Percentiles rank a stretch among this genome's conserved stretches.
These are phyloP conservation scores for Drechmeria coniospora DNA, from an alignment of 2,329 filamentous ascomycete genomes.

Conservation along the genomic window DNA sequence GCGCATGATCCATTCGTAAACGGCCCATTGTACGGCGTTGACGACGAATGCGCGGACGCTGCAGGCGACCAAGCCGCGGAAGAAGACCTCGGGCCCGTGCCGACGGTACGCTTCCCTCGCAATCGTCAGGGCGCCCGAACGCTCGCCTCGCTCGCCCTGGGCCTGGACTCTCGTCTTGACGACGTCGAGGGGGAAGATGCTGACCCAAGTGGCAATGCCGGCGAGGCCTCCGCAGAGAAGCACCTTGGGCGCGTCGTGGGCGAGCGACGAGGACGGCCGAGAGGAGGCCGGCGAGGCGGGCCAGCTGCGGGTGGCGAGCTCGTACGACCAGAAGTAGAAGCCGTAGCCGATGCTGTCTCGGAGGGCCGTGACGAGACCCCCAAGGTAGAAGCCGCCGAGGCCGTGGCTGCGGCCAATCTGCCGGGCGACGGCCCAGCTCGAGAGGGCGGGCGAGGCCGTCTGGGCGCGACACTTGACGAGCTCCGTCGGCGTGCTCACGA, in stretches of 20 bases:
- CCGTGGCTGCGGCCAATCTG: conserved; percentile 42
- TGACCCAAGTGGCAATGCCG: conserved; percentile 77
- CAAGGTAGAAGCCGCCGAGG: conserved; percentile 62
- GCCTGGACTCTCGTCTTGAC: conserved; percentile 87
- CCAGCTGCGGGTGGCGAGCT: conserved; percentile 51
- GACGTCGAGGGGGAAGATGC: conserved; percentile 81
- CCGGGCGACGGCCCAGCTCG: conserved; percentile 48
- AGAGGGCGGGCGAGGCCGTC: conserved; percentile 32
- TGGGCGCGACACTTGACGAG: conserved; percentile 82
- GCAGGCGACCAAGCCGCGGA: conserved; percentile 63
- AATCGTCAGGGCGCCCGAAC: conserved; percentile 41
- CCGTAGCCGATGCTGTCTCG: conserved; percentile 88
- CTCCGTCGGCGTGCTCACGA: conserved; percentile 78
- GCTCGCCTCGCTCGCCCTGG: conserved; percentile 27
- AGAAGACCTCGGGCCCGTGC: conserved; percentile 50
- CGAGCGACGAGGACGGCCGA: conserved; percentile 7
- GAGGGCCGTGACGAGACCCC: conserved; percentile 65
- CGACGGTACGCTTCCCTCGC: conserved; percentile 49
- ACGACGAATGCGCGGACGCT: conserved; percentile 79
- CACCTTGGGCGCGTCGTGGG: conserved; percentile 42
- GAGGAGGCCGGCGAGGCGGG: conserved; percentile 21
- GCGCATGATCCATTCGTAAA: conserved; percentile 78
- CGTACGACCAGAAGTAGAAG: conserved; percentile 94
- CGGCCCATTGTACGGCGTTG: conserved; percentile 84
- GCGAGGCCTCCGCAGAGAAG: conserved; percentile 77